Evolutionary conservation across 148 eudicot genomes (phyloP), one percentile per base, ranked within the genome.

Genomic region (Vaccinium myrtillus): DNA sequence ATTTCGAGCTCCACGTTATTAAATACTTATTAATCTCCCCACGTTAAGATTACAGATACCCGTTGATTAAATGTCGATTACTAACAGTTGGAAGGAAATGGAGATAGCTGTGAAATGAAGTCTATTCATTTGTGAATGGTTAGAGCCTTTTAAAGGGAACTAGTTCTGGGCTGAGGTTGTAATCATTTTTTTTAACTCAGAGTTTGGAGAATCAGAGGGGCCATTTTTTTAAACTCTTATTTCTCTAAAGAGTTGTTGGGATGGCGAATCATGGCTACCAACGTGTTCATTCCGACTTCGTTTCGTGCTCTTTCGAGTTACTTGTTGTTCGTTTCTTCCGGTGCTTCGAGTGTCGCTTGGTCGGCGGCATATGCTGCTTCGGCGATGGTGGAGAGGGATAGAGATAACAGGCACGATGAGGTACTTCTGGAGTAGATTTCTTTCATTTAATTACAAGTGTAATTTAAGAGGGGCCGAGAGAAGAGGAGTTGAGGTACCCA

Each of bases 281-380:
- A 90, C 79, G 94, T 98, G 77, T 86, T 94, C 75, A 82, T 93
- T 8, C 93, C 93, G 16, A 91, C 83, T 74, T 93, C 93, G 67
- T 87, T 94, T 83, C 90, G 91, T 65, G 87, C 94, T 19, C 75
- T 95, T 39, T 95, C 96, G 2, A 85, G 92, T 76, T 94, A 92
- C 79, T 77, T 94, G 87, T 92, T 91, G 90, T 87, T 93, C 49
- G 97, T 96, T 16, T 93, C 98, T 0, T 91, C 94, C 0, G 97
- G 98, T 81, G 98, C 98, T 51, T 94, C 97, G 0, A 91, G 90
- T 23, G 97, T 96, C 9, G 97, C 93, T 27, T 81, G 91, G 87
- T 93, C 96, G 11, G 93, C 95, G 4, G 97, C 95, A 6, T 91
- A 89, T 0, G 93, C 90, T 55, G 95, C 93, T 67, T 93, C 94